Conservation (phyloP, 116 monocot genomes). For the Posidonia oceanica region DNA sequence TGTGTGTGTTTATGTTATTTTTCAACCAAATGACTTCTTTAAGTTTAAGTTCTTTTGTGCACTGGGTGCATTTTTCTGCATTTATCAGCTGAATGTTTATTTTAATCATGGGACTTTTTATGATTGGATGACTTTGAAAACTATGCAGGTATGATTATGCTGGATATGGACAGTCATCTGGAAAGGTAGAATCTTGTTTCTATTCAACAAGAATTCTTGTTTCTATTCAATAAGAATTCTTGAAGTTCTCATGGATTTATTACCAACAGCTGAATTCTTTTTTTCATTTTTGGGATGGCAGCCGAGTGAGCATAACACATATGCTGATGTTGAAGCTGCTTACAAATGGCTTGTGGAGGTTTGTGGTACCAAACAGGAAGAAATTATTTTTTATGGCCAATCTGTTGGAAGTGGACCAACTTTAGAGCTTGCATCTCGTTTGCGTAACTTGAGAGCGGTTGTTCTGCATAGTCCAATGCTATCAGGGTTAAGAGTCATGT, state of each 20-base stretch:
- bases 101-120: too few relatives aligned
- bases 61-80: too few relatives aligned
- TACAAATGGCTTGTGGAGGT: slow-evolving; percentile 76
- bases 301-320: slow-evolving; percentile 92
- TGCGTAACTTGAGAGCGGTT: slow-evolving; percentile 70
- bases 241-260: not conserved
- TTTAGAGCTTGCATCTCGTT: slow-evolving; percentile 63
- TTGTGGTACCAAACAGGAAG: slow-evolving; percentile 77
- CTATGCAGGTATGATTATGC: slow-evolving; percentile 91
- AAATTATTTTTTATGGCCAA: slow-evolving; percentile 91
- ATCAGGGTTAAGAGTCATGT: slow-evolving; percentile 96
- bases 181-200: slow-evolving; percentile 54
- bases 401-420: slow-evolving; percentile 99
- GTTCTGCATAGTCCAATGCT: slow-evolving; percentile 89
- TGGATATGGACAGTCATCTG: slow-evolving; percentile 93
- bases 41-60: too few relatives aligned
- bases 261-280: too few relatives aligned
- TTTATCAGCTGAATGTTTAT: too few relatives aligned
- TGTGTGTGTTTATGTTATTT: too few relatives aligned
- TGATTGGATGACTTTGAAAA: not conserved
- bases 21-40: too few relatives aligned
- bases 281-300: slow-evolving; percentile 15
- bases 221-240: not conserved
- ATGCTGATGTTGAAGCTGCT: slow-evolving; percentile 88
- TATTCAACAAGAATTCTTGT: not conserved